Conservation (phyloP, 2,329 filamentous ascomycete species). For the Fusarium sp. region DNA sequence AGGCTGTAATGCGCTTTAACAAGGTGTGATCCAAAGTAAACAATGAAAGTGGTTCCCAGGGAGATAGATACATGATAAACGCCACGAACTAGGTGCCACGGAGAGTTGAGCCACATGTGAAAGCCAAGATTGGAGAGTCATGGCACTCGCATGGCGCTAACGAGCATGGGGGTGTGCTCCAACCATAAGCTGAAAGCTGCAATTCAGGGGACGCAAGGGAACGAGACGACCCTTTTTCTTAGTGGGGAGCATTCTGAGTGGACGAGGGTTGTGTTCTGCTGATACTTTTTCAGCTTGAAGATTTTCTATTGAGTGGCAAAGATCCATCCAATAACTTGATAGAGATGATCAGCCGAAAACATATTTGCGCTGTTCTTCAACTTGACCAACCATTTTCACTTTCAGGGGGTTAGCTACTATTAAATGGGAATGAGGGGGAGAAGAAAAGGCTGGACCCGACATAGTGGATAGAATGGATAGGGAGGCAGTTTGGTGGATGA, state of each 20-base stretch:
- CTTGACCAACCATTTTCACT: slow-evolving; percentile 9
- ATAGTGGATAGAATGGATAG: slow-evolving; percentile 10
- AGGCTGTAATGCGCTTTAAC: slow-evolving; percentile 29
- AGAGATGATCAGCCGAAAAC: not conserved
- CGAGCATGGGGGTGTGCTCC: slow-evolving; percentile 16
- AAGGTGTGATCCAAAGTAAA: slow-evolving; percentile 36
- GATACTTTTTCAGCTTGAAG: slow-evolving; percentile 10
- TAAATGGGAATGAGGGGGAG: slow-evolving; percentile 1
- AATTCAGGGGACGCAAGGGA: slow-evolving; percentile 31
- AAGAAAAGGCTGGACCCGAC: slow-evolving; percentile 9
- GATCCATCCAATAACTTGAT: slow-evolving; percentile 10
- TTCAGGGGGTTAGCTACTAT: slow-evolving; percentile 9
- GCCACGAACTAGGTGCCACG: slow-evolving; percentile 6
- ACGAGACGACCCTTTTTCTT: slow-evolving; percentile 22
- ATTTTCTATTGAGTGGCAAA: not conserved
- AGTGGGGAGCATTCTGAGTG: slow-evolving; percentile 23
- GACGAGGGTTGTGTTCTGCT: not conserved
- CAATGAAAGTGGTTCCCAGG: slow-evolving; percentile 39
- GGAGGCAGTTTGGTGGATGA: not conserved
- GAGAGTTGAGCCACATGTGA: slow-evolving; percentile 12
- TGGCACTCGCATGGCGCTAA: slow-evolving; percentile 42
- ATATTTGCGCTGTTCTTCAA: not conserved
- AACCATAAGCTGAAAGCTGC: slow-evolving; percentile 18
- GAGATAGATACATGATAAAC: slow-evolving; percentile 36
- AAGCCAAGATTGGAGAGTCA: slow-evolving; percentile 22